Evolutionary conservation across 1,284 basidiomycete species (phyloP).

Genomic region (Moesziomyces antarcticus): DNA sequence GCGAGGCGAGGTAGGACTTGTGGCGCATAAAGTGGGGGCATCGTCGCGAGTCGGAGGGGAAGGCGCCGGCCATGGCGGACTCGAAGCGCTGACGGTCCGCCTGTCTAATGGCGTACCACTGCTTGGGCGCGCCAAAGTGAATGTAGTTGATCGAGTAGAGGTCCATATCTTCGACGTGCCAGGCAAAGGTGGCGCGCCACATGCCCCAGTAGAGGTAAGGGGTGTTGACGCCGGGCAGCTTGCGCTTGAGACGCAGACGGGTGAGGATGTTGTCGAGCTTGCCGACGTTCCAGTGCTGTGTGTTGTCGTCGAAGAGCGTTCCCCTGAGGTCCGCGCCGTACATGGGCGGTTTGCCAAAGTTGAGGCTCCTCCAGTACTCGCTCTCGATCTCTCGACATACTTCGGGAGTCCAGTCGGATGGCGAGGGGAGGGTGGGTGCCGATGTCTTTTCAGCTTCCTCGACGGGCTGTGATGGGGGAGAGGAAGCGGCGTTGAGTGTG

Average conservation of each 20-base stretch:
- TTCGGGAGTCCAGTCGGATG: slow-evolving; percentile 51
- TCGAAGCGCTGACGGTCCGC: slow-evolving; percentile 72
- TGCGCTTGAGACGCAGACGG: slow-evolving; percentile 76
- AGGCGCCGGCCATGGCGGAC: slow-evolving; percentile 63
- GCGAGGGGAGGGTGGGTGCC: slow-evolving; percentile 11
- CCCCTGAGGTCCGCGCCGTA: slow-evolving; percentile 95
- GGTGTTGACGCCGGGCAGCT: slow-evolving; percentile 91
- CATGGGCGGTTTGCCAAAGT: slow-evolving; percentile 87
- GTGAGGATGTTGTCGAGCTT: slow-evolving; percentile 86
- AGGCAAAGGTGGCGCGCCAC: slow-evolving; percentile 97
- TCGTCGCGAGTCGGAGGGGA: slow-evolving; percentile 70
- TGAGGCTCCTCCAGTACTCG: slow-evolving; percentile 90
- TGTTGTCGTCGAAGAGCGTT: slow-evolving; percentile 84
- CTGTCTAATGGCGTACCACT: slow-evolving; percentile 97
- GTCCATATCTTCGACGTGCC: slow-evolving; percentile 94
- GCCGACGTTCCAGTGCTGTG: slow-evolving; percentile 91
- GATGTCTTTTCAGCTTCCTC: not conserved
- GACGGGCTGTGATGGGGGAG: slow-evolving; percentile 6
- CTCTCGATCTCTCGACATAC: slow-evolving; percentile 86
- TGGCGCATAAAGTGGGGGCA: slow-evolving; percentile 96
- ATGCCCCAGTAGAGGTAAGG: slow-evolving; percentile 99
- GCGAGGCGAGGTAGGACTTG: slow-evolving; percentile 94
- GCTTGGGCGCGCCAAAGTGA: slow-evolving; percentile 94
- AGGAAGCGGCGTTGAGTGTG: not conserved
- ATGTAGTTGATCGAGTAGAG: slow-evolving; percentile 99